These are phyloP conservation scores for Candida ovalis DNA, from an alignment of 805 yeast species.

Conservation along the genomic window DNA sequence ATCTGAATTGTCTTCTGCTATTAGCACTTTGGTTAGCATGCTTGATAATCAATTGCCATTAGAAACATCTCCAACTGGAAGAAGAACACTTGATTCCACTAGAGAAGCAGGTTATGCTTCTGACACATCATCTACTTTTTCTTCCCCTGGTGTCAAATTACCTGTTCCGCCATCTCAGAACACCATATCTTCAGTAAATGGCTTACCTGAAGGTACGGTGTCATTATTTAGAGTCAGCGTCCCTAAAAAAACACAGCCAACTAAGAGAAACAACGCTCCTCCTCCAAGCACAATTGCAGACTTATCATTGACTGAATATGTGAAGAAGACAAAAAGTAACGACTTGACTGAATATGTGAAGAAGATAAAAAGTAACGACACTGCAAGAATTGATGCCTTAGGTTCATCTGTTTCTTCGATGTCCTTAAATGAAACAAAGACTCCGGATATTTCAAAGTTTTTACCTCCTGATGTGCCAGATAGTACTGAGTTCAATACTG, in stretches of 20 bases:
- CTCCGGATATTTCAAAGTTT: background rate
- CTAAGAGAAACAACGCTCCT: conserved; percentile 2
- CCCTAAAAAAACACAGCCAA: conserved; percentile 2
- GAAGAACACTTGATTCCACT: background rate
- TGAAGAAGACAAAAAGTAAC: conserved; percentile 9
- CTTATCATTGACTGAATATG: conserved; percentile 17
- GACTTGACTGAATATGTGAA: conserved; percentile 17
- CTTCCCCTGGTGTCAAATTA: background rate
- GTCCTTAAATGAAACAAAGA: conserved; percentile 12
- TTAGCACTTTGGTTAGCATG: conserved; percentile 17
- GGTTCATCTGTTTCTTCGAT: conserved; percentile 7
- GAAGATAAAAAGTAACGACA: conserved; percentile 5
- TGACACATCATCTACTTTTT: background rate
- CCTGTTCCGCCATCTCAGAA: conserved; percentile 15
- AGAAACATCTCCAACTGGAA: background rate
- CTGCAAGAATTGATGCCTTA: conserved; percentile 1
- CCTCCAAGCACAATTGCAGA: conserved; percentile 24
- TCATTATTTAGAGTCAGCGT: conserved; percentile 26
- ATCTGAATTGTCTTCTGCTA: conserved; percentile 16
- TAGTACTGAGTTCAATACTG: background rate
- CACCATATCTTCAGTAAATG: conserved; percentile 23
- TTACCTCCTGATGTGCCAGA: background rate
- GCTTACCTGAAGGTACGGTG: conserved; percentile 28
- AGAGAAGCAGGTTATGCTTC: background rate
- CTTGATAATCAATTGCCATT: conserved; percentile 9